Evolutionary conservation across 768 basidiomycete genomes (phyloP).

Genomic region (Gymnopilus dilepis): DNA sequence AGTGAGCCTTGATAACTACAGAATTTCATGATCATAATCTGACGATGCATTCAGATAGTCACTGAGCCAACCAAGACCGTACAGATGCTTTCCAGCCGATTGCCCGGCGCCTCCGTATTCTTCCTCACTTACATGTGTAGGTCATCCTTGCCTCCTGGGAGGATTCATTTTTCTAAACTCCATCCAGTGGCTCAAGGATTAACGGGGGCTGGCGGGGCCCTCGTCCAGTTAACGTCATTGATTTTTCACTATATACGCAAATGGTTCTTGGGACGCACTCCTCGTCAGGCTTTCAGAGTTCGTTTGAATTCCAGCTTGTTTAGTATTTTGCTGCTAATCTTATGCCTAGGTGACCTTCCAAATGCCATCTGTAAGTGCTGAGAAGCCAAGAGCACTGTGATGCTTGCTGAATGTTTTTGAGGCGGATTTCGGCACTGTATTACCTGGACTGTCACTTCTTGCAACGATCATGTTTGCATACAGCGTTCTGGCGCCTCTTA

Average conservation of each 20-base stretch:
- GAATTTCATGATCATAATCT: neutral
- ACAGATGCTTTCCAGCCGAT: constrained; percentile 46
- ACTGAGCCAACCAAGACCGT: constrained; percentile 49
- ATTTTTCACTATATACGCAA: constrained; percentile 65
- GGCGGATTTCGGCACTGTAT: constrained; percentile 54
- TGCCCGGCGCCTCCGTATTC: constrained; percentile 65
- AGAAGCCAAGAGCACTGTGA: neutral
- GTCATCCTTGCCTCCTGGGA: constrained; percentile 1
- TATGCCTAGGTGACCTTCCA: constrained; percentile 47
- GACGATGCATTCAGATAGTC: constrained; percentile 37
- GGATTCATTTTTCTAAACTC: neutral
- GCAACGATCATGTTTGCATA: constrained; percentile 62
- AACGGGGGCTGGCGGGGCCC: constrained; percentile 54
- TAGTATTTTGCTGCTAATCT: constrained; percentile 3
- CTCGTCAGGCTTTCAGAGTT: constrained; percentile 58
- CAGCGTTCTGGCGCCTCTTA: constrained; percentile 66
- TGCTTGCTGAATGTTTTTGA: constrained; percentile 22
- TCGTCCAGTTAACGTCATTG: constrained; percentile 59
- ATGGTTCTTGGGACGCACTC: constrained; percentile 71
- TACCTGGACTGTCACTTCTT: constrained; percentile 57
- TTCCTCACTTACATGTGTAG: constrained; percentile 65
- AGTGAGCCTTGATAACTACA: constrained; percentile 18
- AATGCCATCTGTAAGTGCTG: constrained; percentile 53
- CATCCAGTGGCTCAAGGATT: constrained; percentile 56
- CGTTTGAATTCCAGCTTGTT: neutral